Conservation (phyloP, 2,329 filamentous ascomycete species). For the Fusarium proliferatum region DNA sequence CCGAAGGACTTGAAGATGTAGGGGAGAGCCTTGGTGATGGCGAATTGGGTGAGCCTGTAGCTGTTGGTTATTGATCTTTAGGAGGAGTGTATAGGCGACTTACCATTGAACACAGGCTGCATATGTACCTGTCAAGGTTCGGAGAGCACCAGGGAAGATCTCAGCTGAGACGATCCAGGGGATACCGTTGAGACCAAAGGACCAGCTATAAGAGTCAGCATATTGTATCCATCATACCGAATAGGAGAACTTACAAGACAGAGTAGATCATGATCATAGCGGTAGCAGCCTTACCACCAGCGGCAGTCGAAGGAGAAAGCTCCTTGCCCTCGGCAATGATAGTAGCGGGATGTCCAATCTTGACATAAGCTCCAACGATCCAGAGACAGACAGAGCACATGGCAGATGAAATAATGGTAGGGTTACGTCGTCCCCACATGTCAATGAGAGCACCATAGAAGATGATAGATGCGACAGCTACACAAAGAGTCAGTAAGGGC, state of each 20-base stretch:
- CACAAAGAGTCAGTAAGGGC: not conserved
- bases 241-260: conserved; percentile 56
- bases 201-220: conserved; percentile 49
- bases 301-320: conserved; percentile 54
- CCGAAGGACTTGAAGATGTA: conserved; percentile 57
- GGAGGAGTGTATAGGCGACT: accelerated
- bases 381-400: conserved; percentile 61
- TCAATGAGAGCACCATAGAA: conserved; percentile 56
- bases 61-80: not conserved
- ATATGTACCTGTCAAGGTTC: conserved; percentile 55
- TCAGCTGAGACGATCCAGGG: conserved; percentile 59
- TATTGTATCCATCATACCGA: accelerated
- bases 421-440: conserved; percentile 53
- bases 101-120: conserved; percentile 55
- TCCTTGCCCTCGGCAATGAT: conserved; percentile 57
- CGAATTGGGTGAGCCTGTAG: conserved; percentile 52
- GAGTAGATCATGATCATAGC: conserved; percentile 67
- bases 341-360: conserved; percentile 60
- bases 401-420: conserved; percentile 60
- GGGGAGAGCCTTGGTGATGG: conserved; percentile 56
- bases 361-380: conserved; percentile 65
- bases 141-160: conserved; percentile 57
- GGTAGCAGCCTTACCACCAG: conserved; percentile 63
- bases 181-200: conserved; percentile 58
- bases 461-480: conserved; percentile 54